Evolutionary conservation across 164 flowering plant species (phyloP).

Genomic region (Nymphaea thermarum): DNA sequence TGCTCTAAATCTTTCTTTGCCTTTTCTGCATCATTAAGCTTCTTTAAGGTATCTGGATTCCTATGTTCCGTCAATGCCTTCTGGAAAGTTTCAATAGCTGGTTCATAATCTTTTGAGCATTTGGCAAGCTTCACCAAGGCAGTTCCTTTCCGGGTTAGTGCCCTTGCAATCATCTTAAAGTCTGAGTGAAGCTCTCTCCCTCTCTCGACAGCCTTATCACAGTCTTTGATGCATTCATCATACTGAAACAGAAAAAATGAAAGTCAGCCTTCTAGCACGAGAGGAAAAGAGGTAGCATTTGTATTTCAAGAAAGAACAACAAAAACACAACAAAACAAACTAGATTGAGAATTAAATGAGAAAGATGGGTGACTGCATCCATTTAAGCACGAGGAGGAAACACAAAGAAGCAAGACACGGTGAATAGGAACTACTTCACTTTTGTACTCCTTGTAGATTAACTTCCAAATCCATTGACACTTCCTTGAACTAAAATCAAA

Average conservation of each 20-base stretch:
- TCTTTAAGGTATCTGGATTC: constrained; percentile 90
- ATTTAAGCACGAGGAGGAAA: too few relatives aligned
- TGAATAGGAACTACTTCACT: too few relatives aligned
- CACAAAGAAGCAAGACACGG: too few relatives aligned
- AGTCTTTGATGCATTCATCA: constrained; percentile 90
- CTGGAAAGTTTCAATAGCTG: constrained; percentile 88
- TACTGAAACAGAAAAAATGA: constrained; percentile 28
- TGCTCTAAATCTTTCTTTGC: constrained; percentile 94
- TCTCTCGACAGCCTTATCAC: constrained; percentile 95
- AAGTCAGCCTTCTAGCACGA: too few relatives aligned
- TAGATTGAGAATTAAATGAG: too few relatives aligned
- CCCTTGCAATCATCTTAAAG: constrained; percentile 87
- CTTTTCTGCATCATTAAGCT: constrained; percentile 86
- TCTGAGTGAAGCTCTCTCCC: constrained; percentile 91
- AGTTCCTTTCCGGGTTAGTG: constrained; percentile 90
- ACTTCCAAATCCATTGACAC: too few relatives aligned
- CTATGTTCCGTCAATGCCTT: constrained; percentile 97
- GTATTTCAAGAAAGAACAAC: too few relatives aligned
- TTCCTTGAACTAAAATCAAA: too few relatives aligned
- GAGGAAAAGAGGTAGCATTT: too few relatives aligned
- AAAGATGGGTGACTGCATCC: too few relatives aligned
- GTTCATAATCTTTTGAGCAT: constrained; percentile 76
- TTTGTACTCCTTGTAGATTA: too few relatives aligned
- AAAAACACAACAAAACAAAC: too few relatives aligned
- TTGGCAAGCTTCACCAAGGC: constrained; percentile 86